Evolutionary conservation across 164 flowering plant genomes (phyloP).

Genomic region (Berberis thunbergii): DNA sequence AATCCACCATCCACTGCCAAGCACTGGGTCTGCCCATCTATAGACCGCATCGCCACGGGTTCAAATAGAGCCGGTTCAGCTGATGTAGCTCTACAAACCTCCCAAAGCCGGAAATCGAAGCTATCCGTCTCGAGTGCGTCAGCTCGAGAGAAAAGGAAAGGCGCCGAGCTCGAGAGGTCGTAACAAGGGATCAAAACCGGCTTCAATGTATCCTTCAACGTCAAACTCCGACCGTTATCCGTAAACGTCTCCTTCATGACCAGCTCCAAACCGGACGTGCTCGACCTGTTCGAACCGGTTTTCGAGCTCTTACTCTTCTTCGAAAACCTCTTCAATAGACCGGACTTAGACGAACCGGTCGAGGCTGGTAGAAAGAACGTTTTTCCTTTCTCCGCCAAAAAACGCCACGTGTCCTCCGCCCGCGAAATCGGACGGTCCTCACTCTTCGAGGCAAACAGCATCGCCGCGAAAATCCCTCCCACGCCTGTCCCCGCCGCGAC

Average conservation of each 20-base stretch:
- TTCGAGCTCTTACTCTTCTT: neutral
- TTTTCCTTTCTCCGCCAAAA: slow-evolving; percentile 51
- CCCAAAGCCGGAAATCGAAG: slow-evolving; percentile 78
- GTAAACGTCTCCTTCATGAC: slow-evolving; percentile 53
- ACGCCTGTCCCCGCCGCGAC: slow-evolving; percentile 84
- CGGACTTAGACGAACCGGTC: slow-evolving; percentile 1
- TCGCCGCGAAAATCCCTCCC: slow-evolving; percentile 88
- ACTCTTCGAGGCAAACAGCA: slow-evolving; percentile 64
- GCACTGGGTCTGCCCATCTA: slow-evolving; percentile 62
- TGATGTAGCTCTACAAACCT: slow-evolving; percentile 83
- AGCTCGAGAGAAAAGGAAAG: slow-evolving; percentile 87
- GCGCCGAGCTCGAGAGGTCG: slow-evolving; percentile 80
- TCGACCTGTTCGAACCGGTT: slow-evolving; percentile 12
- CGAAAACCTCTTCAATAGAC: slow-evolving; percentile 28
- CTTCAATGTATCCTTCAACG: slow-evolving; percentile 74
- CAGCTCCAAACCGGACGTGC: slow-evolving; percentile 38
- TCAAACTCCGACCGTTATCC: slow-evolving; percentile 37
- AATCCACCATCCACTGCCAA: slow-evolving; percentile 79
- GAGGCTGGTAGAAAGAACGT: slow-evolving; percentile 25
- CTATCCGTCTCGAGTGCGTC: slow-evolving; percentile 82
- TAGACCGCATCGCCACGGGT: slow-evolving; percentile 59
- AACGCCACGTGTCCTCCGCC: slow-evolving; percentile 82
- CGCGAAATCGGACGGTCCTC: slow-evolving; percentile 44
- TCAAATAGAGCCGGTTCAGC: slow-evolving; percentile 64
- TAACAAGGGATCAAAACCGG: slow-evolving; percentile 92